Evolutionary conservation across 805 yeast species (phyloP).

Genomic region (Zygotorulaspora florentina): DNA sequence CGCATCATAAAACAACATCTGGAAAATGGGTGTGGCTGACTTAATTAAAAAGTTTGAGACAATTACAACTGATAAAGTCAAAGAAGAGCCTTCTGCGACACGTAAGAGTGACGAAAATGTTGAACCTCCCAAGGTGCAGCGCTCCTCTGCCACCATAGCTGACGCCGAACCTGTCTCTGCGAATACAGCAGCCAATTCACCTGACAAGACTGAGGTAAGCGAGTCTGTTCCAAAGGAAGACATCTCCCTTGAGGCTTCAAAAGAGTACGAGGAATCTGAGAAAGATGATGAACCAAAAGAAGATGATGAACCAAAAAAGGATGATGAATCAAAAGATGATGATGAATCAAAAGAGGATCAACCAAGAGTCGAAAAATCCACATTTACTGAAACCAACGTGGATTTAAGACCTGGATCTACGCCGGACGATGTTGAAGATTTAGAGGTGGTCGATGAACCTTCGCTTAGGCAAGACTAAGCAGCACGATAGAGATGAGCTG

Average conservation of each 20-base stretch:
- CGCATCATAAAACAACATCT: not conserved
- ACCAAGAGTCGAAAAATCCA: not conserved
- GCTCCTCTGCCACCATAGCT: not conserved
- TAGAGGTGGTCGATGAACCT: slow-evolving; percentile 19
- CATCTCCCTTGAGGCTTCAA: not conserved
- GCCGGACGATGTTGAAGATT: slow-evolving; percentile 13
- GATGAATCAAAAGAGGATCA: slow-evolving; percentile 11
- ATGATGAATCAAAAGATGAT: slow-evolving; percentile 10
- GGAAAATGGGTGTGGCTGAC: slow-evolving; percentile 38
- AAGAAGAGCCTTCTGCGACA: not conserved
- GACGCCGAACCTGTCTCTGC: no score
- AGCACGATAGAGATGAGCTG: slow-evolving; percentile 16
- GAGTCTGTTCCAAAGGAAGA: not conserved
- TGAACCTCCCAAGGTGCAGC: not conserved
- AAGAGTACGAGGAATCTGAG: slow-evolving; percentile 9
- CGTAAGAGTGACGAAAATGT: not conserved
- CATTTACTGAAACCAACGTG: not conserved
- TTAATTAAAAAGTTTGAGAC: slow-evolving; percentile 36
- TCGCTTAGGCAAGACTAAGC: slow-evolving; percentile 32
- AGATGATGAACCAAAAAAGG: slow-evolving; percentile 6
- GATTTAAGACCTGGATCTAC: slow-evolving; percentile 4
- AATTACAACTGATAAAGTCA: slow-evolving; percentile 19
- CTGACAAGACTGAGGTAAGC: not conserved
- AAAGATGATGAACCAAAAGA: slow-evolving; percentile 10
- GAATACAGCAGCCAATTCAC: not conserved